Evolutionary conservation across 1,284 basidiomycete genomes (phyloP), one percentile per base, ranked within the genome.

Genomic region (Tausonia pullulans): DNA sequence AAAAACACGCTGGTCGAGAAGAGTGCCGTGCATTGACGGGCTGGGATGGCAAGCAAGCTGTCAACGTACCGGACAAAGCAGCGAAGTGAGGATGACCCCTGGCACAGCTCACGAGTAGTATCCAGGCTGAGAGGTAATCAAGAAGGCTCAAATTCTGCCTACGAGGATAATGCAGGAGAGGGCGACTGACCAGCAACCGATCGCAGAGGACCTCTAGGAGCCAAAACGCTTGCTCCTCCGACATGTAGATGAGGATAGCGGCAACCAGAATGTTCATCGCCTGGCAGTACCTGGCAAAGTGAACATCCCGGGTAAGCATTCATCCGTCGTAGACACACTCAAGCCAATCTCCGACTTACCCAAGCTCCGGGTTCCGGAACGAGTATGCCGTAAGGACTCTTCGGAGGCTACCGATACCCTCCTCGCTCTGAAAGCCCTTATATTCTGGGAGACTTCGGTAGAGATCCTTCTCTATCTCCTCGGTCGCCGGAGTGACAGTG

Each of bases 201-300:
- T 96, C 92, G 72, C 96, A 98, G 4, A 99, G 81, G 1, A 97
- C 91, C 73, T 96, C 91, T 8, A 99, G 82, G 4, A 98, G 79
- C 93, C 94, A 98, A 76, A 98, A 99, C 44, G 93, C 88, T 76
- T 98, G 96, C 74, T 98, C 96, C 77, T 98, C 96, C 10, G 92
- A 96, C 90, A 96, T 93, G 76, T 98, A 99, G 70, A 95, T 94
- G 62, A 95, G 79, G 70, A 95, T 87, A 14, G 92, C 91, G 27
- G 92, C 91, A 1, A 65, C 63, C 48, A 97, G 84, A 65, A 97
- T 97, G 73, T 95, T 95, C 87, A 95, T 88, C 7, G 91, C 91
- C 84, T 95, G 73, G 69, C 76, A 78, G 69, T 72, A 76, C 9
- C 72, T 71, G 60, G 41, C 53, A 51, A 61, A 53, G 44, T 5